These are phyloP conservation scores for Suillus brevipes DNA, from an alignment of 768 basidiomycete genomes.

Conservation along the genomic window DNA sequence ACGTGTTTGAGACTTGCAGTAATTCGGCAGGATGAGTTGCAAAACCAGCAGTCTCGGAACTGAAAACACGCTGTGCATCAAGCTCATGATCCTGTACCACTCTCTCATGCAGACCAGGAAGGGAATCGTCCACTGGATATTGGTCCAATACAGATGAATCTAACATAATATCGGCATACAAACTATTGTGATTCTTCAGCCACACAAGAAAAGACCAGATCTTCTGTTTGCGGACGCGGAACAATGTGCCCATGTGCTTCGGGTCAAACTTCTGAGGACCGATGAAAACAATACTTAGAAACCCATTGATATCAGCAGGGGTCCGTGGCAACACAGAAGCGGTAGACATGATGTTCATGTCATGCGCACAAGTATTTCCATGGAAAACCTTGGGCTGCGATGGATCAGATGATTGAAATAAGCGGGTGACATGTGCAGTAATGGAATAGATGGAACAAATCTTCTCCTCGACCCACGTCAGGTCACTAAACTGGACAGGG, in stretches of 20 bases:
- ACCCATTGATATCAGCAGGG: conserved; percentile 27
- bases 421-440: conserved; percentile 28
- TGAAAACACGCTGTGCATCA: no score
- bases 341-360: conserved; percentile 33
- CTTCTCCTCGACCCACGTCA: conserved; percentile 35
- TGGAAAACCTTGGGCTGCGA: conserved; percentile 26
- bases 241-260: background rate
- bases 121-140: no score
- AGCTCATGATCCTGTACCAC: no score
- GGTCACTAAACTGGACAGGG: background rate
- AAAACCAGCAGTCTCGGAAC: no score
- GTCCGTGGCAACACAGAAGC: conserved; percentile 26
- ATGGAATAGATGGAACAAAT: conserved; percentile 27
- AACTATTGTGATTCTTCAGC: background rate
- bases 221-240: background rate
- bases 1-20: no score
- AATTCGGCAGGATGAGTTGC: no score
- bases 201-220: conserved; percentile 11
- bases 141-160: no score
- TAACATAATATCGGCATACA: no score
- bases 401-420: conserved; percentile 27
- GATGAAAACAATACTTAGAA: conserved; percentile 31
- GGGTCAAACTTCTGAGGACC: conserved; percentile 19
- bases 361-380: conserved; percentile 38
- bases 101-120: background rate